These are phyloP conservation scores for Podaxis mareebaensis DNA, from an alignment of 768 basidiomycete genomes.

Conservation along the genomic window DNA sequence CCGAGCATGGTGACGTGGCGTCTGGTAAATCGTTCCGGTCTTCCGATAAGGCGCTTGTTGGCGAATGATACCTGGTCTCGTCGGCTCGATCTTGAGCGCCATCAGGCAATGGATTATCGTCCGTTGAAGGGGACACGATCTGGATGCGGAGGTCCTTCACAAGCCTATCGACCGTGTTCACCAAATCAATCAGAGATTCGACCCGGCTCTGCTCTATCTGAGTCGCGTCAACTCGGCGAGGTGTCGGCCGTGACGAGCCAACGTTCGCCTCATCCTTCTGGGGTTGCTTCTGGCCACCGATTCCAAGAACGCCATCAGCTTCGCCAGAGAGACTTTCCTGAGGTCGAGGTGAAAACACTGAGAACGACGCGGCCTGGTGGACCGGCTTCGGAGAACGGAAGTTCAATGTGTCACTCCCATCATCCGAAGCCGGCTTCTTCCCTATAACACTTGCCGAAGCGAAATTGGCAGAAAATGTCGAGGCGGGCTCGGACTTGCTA, in stretches of 20 bases:
- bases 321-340: background rate
- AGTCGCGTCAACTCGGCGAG: background rate
- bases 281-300: background rate
- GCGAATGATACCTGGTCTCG: background rate
- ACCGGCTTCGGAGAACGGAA: slow-evolving; percentile 10
- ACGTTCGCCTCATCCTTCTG: background rate
- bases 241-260: background rate
- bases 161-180: slow-evolving; percentile 6
- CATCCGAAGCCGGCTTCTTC: slow-evolving; percentile 4
- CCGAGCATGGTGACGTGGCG: background rate
- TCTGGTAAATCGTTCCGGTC: background rate
- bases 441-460: background rate
- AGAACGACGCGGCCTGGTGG: background rate
- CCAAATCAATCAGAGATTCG: slow-evolving; percentile 7
- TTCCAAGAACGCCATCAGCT: background rate
- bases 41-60: background rate
- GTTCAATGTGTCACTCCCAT: background rate
- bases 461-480: background rate
- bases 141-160: slow-evolving; percentile 10
- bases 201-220: background rate
- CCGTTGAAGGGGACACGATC: background rate
- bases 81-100: background rate
- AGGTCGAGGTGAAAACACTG: background rate
- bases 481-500: slow-evolving; percentile 7
- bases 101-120: background rate